Evolutionary conservation across 331 rosid genomes (phyloP).

Genomic region (Acacia pycnantha): DNA sequence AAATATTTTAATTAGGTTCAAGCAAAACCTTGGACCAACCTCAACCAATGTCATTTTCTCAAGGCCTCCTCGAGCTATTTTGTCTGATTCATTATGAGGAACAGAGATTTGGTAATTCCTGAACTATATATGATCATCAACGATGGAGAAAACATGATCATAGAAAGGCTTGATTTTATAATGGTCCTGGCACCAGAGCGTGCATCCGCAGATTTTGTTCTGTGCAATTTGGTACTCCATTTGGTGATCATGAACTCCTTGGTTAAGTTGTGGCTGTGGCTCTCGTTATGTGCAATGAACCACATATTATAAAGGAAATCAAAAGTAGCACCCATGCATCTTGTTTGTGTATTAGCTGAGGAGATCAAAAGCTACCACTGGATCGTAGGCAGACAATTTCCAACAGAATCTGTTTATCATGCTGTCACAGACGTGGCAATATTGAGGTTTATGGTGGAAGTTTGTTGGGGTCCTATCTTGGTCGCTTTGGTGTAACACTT

Average conservation of each 20-base stretch:
- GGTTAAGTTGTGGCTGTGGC: constrained; percentile 49
- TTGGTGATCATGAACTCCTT: constrained; percentile 90
- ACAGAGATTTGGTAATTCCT: no score
- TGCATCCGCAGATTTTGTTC: constrained; percentile 98
- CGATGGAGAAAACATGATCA: no score
- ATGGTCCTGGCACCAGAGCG: constrained; percentile 94
- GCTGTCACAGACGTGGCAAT: constrained; percentile 92
- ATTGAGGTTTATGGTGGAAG: constrained; percentile 98
- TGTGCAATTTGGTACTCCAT: constrained; percentile 59
- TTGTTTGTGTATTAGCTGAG: constrained; percentile 16
- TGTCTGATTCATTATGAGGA: no score
- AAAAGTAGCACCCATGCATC: constrained; percentile 22
- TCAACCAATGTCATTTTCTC: no score
- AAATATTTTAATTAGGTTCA: no score
- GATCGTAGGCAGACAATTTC: no score
- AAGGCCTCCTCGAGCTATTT: no score
- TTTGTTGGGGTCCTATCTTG: constrained; percentile 99
- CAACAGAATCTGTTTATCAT: constrained; percentile 84
- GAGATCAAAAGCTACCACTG: no score
- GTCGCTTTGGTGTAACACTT: constrained; percentile 98
- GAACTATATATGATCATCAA: no score
- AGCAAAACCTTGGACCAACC: no score
- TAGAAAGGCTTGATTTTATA: no score
- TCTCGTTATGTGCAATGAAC: constrained; percentile 17
- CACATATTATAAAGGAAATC: constrained; percentile 14